Base-by-base conservation (phyloP, 1,139 yeast species). In the Saccharomyces pastorianus region DNA sequence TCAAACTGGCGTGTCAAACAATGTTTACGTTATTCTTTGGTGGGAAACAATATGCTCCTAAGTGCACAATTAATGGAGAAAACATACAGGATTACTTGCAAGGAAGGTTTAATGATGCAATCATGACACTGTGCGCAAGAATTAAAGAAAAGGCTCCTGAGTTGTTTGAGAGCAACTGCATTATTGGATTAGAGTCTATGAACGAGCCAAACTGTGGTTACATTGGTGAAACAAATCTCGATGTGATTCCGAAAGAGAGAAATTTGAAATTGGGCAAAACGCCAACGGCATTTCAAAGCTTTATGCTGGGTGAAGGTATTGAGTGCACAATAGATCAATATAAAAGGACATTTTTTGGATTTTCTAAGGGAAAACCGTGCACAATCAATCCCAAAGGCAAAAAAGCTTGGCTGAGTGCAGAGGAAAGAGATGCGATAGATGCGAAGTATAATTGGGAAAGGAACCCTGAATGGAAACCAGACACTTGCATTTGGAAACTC, bases 21-120 rank as follows among this genome's bases (percentile, higher is more conserved):
- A 88, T 91, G 93, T 89, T 89, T 68, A 87, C 96, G 0, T 68
- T 88, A 60, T 91, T 91, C 66, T 90, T 87, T 70, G 85, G 87
- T 1, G 98, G 98, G 2, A 75, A 61, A 65, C 75, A 62, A 71
- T 84, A 75, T 76, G 91, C 78, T 57, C 97, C 90, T 1, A 78
- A 84, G 53, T 82, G 93, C 57, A 71, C 74, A 6, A 76, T 91
- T 32, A 79, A 90, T 65, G 91, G 83, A 13, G 74, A 73, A 25
- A 88, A 88, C 64, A 85, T 93, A 58, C 96, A 91, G 67, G 84
- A 83, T 51, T 91, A 78, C 63, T 73, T 91, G 49, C 95, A 89
- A 62, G 66, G 72, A 34, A 86, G 82, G 64, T 89, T 78, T 65
- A 71, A 84, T 28, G 71, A 71, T 14, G 79, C 95, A 0, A 70